phyloP scores from a whole-genome alignment of 208 protist species.

The Wallacemonas sp. region DNA sequence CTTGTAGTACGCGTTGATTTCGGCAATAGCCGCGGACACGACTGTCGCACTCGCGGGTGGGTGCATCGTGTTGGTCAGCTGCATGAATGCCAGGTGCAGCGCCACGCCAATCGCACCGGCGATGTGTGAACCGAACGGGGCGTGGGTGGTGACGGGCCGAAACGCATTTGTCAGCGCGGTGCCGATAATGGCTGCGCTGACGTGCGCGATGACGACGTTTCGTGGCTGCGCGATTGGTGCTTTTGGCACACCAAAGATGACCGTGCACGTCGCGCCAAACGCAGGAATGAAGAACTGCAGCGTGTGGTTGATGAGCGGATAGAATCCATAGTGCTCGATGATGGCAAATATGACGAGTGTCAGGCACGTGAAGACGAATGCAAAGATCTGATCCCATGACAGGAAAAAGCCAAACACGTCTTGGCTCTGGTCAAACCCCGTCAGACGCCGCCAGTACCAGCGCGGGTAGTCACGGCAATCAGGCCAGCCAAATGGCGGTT shows the following conservation, averaged over 20 bases:
- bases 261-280: slow-evolving; percentile 54
- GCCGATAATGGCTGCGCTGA: slow-evolving; percentile 66
- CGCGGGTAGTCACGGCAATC: slow-evolving; percentile 26
- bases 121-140: slow-evolving; percentile 51
- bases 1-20: slow-evolving; percentile 55
- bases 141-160: slow-evolving; percentile 29
- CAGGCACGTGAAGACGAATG: slow-evolving; percentile 47
- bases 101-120: slow-evolving; percentile 62
- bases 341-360: slow-evolving; percentile 57
- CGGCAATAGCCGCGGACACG: slow-evolving; percentile 39
- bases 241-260: slow-evolving; percentile 57
- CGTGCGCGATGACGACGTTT: slow-evolving; percentile 51
- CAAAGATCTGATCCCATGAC: slow-evolving; percentile 42
- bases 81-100: slow-evolving; percentile 58
- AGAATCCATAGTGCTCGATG: slow-evolving; percentile 63
- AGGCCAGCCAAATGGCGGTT: slow-evolving; percentile 39
- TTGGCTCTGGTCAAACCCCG: slow-evolving; percentile 54
- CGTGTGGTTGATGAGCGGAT: slow-evolving; percentile 36
- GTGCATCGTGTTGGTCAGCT: slow-evolving; percentile 66
- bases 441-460: slow-evolving; percentile 62
- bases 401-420: slow-evolving; percentile 56
- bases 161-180: slow-evolving; percentile 51
- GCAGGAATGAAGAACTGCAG: slow-evolving; percentile 55
- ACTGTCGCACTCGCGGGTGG: slow-evolving; percentile 66
- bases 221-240: slow-evolving; percentile 57